A percentile compares a stretch with the other conserved stretches of the same genome.
Conservation (phyloP, 495 filamentous ascomycete species). For the Neurospora sp. region DNA sequence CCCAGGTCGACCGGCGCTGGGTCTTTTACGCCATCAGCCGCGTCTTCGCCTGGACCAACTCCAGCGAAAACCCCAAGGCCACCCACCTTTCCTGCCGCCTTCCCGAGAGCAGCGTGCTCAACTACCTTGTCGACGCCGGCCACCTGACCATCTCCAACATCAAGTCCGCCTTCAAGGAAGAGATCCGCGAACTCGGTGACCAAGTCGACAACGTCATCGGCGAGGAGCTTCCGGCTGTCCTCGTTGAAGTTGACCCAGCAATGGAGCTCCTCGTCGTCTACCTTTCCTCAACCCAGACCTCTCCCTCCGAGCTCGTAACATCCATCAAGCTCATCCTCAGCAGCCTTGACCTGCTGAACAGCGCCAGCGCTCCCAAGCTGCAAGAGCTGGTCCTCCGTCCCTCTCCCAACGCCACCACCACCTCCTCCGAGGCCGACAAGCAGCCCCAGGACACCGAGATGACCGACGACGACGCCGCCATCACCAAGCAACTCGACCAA, state of each 20-base stretch:
- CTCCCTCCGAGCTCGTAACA: conserved; percentile 35
- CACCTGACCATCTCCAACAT: conserved; percentile 52
- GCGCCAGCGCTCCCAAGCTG: conserved; percentile 16
- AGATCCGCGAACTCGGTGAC: conserved; percentile 27
- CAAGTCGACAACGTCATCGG: conserved; percentile 33
- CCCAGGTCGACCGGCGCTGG: conserved; percentile 42
- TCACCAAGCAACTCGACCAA: conserved; percentile 36
- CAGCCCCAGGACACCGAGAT: conserved; percentile 8
- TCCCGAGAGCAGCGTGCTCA: conserved; percentile 42
- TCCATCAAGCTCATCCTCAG: conserved; percentile 39
- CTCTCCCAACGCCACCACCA: not conserved
- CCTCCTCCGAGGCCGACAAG: not conserved
- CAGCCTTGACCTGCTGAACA: conserved; percentile 39
- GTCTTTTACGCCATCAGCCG: conserved; percentile 41
- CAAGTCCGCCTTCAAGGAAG: conserved; percentile 47
- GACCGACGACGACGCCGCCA: conserved; percentile 27
- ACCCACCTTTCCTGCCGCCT: conserved; percentile 38
- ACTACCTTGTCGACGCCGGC: conserved; percentile 54
- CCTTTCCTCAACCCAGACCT: conserved; percentile 40
- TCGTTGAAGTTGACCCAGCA: conserved; percentile 51
- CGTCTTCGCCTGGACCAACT: conserved; percentile 33
- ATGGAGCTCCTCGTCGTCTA: conserved; percentile 49
- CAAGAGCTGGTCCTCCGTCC: conserved; percentile 10
- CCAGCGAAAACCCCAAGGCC: conserved; percentile 16
- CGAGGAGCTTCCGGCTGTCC: conserved; percentile 47